Evolutionary conservation across 169 alveolate species (phyloP).

Genomic region (Cryptosporidium tyzzeri): DNA sequence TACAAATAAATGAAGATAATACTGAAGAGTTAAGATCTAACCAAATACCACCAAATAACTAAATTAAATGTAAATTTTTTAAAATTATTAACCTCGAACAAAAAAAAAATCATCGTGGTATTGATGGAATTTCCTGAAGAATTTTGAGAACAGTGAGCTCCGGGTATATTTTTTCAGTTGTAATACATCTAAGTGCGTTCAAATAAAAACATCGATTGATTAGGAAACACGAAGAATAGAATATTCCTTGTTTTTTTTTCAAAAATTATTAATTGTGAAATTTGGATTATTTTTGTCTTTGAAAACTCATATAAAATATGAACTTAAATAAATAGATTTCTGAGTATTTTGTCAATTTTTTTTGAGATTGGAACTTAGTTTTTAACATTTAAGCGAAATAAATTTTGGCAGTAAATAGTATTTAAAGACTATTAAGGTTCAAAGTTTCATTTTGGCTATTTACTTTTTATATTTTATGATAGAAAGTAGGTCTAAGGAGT

Average conservation of each 20-base stretch:
- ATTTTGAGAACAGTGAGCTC: no score
- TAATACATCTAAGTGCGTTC: neutral
- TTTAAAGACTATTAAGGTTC: no score
- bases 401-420: neutral
- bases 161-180: neutral
- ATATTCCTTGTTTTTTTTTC: no score
- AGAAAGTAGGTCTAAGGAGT: neutral
- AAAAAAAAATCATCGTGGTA: neutral
- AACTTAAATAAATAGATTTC: no score
- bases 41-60: neutral
- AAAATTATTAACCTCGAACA: neutral
- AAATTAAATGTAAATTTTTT: neutral
- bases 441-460: no score
- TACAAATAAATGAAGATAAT: conserved; percentile 25
- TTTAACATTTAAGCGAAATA: neutral
- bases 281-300: neutral
- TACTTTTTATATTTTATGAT: no score
- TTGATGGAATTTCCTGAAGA: neutral
- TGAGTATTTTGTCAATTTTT: neutral
- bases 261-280: no score
- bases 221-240: neutral
- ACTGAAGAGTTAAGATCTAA: conserved; percentile 7
- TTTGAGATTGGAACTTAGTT: no score
- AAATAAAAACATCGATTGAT: no score
- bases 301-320: neutral